A percentile compares a stretch with the other conserved stretches of the same genome.
Conservation (phyloP, 768 basidiomycete genomes). For the Paxillus rubicundulus region DNA sequence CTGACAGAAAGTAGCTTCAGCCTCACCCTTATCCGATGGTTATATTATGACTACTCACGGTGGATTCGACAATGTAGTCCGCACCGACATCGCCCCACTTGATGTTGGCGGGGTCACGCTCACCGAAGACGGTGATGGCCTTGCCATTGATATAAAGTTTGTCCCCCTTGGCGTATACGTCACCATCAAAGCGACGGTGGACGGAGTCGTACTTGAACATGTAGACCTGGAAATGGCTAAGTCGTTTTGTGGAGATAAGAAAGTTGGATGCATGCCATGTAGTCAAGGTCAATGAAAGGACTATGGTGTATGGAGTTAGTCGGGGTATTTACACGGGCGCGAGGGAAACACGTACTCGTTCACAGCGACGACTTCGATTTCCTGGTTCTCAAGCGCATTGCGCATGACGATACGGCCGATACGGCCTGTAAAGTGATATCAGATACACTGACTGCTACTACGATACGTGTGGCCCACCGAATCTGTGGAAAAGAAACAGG, state of each 20-base stretch:
- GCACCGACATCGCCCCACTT: conserved; percentile 80
- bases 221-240: conserved; percentile 62
- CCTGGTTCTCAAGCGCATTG: conserved; percentile 77
- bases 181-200: conserved; percentile 89
- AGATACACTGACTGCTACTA: background rate
- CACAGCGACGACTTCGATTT: conserved; percentile 86
- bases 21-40: background rate
- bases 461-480: conserved; percentile 53
- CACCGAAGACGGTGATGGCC: conserved; percentile 71
- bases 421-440: conserved; percentile 59
- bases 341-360: conserved; percentile 70
- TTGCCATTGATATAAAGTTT: conserved; percentile 87
- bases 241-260: background rate
- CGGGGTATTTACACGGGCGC: background rate
- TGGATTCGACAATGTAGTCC: conserved; percentile 94
- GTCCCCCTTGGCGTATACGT: conserved; percentile 77
- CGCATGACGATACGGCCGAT: conserved; percentile 98
- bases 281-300: conserved; percentile 95
- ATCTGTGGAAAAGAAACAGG: conserved; percentile 39
- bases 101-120: conserved; percentile 86
- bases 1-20: conserved; percentile 31
- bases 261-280: conserved; percentile 68
- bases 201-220: conserved; percentile 98
- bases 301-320: conserved; percentile 37
- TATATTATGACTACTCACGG: conserved; percentile 47